A percentile compares a stretch with the other conserved stretches of the same genome.
Evolutionary conservation across 805 yeast species (phyloP).

Genomic region (Myxozyma kluyveri): DNA sequence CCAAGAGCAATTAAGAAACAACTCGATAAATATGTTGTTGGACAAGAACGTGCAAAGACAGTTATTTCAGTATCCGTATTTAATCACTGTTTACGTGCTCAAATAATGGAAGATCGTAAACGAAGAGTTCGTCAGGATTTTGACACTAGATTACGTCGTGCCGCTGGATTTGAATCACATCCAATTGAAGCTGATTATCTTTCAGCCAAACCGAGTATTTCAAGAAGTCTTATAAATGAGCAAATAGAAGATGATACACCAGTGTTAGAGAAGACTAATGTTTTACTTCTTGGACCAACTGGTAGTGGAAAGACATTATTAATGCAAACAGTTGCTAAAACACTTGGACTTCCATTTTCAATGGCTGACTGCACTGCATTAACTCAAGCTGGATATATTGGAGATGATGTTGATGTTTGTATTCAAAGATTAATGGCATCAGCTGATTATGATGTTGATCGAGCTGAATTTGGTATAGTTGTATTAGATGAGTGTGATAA

Average conservation of each 20-base stretch:
- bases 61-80: conserved; percentile 61
- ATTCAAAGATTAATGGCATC: conserved; percentile 51
- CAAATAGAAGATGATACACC: conserved; percentile 41
- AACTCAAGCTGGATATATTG: conserved; percentile 65
- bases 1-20: conserved; percentile 42
- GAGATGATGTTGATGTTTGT: conserved; percentile 61
- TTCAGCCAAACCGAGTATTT: conserved; percentile 1
- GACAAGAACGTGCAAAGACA: conserved; percentile 55
- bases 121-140: conserved; percentile 9
- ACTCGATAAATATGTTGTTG: conserved; percentile 54
- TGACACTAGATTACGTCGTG: conserved; percentile 15
- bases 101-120: conserved; percentile 18
- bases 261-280: conserved; percentile 56
- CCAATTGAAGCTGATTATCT: conserved; percentile 8
- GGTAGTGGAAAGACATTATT: conserved; percentile 62
- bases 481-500: conserved; percentile 62
- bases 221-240: not conserved
- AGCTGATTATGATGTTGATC: conserved; percentile 51
- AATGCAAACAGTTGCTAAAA: conserved; percentile 53
- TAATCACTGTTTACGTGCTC: conserved; percentile 51
- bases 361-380: conserved; percentile 61
- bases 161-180: conserved; percentile 6
- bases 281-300: conserved; percentile 57
- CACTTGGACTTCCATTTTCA: conserved; percentile 54
- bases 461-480: conserved; percentile 56